Evolutionary conservation across 2,329 filamentous ascomycete genomes (phyloP), one percentile per base, ranked within the genome.

Genomic region (Curvularia sp.): DNA sequence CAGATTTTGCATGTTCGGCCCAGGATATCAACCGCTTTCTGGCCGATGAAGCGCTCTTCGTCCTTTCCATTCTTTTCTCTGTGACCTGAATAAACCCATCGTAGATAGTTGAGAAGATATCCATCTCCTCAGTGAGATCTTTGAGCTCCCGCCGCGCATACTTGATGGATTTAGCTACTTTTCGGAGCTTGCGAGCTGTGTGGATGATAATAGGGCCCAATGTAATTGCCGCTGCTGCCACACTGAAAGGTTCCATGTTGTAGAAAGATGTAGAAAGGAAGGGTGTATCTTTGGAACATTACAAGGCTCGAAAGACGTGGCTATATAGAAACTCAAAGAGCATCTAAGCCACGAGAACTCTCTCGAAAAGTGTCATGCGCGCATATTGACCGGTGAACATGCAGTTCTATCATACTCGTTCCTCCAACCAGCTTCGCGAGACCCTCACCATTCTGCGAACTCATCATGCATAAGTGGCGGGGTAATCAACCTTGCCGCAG

Each of bases 191-290:
- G 35, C 35, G 35, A 1, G 6, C 35, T n/a, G 35, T 38, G 8
- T 38, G 35, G 2, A 38, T 18, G 35, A 38, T n/a, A 38, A 38
- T 3, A 1, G 35, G 35, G 33, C 13, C 4, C 2, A 35, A n/a
- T n/a, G 33, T n/a, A 1, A 18, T 9, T 38, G 35, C 15, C 15
- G 35, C 35, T 18, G 15, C 35, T 18, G 15, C 15, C 2, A 9
- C 35, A 18, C 35, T 18, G 15, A 38, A 38, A 38, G 35, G 35
- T 5, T 38, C 35, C 35, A 38, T 38, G 5, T 38, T 38, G 49
- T 28, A 15, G 31, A 15, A n/a, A 13, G 35, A 55, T 46, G 63
- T 62, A 54, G 18, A 33, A 28, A 4, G 5, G 35, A n/a, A 38
- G 6, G 35, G 2, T 15, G 35, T n/a, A n/a, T n/a, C 5, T 18